Base-by-base conservation (phyloP, 768 basidiomycete species). In the Jaapia argillacea region DNA sequence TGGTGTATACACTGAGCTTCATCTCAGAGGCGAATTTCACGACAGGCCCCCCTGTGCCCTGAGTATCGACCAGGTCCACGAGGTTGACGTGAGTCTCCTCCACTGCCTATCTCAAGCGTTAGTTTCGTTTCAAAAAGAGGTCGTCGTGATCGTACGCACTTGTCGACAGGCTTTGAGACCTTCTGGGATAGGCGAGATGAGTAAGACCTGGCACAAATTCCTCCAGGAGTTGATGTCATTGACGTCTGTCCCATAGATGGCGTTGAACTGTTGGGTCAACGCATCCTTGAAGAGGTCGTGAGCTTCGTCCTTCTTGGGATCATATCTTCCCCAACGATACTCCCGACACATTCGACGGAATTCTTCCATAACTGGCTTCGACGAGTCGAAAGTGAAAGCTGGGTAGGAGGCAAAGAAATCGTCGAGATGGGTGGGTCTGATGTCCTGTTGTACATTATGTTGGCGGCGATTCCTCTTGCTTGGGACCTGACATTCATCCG, bases 181-280 rank as follows among this genome's bases (percentile, higher is more conserved):
- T 24, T 46, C 24, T 3, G 48, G 53, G 3, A 47, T 13, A 3
- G 48, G 50, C 4, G 35, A 31, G 21, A 55, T 45, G 21, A 42
- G 36, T 7, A 50, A 21, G 24, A 45, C 45, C 21, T 22, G 20
- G 31, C 52, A 54, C 2, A 55, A 36, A 24, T 28, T 28, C 12
- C 41, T 25, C 51, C 51, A 52, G 4, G 47, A 35, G 6, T 38
- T 14, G 18, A 55, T 38, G 42, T 45, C 39, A n/a, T 55, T n/a
- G 16, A 36, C 37, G 25, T 49, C 42, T 6, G 49, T 51, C 5
- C 55, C 55, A 20, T 44, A 56, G 24, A 25, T 43, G 31, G n/a
- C n/a, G 25, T 51, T 48, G 38, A 56, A 54, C 10, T 55, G 46
- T 28, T 6, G 23, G 4, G 41, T 40, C 26, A 53, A 22, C 23